Percentiles rank a stretch among this genome's conserved stretches.
Evolutionary conservation across 805 yeast species (phyloP).

Genomic region (Ogataea paradorogensis): DNA sequence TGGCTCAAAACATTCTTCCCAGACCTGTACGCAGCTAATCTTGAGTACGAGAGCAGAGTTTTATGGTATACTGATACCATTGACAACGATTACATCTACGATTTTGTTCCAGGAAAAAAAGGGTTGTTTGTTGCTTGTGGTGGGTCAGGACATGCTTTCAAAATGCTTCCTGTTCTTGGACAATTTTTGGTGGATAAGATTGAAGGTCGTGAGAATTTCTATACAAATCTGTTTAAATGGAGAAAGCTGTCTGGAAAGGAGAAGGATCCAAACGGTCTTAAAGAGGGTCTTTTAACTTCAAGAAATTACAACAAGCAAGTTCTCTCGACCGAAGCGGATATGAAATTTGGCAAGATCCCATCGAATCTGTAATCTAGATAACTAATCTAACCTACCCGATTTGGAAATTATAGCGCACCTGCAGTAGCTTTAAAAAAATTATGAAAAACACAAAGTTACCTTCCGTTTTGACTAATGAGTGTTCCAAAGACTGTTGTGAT

Average conservation of each 20-base stretch:
- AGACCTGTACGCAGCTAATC: conserved; percentile 25
- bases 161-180: conserved; percentile 35
- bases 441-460: no score
- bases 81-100: conserved; percentile 32
- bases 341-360: conserved; percentile 7
- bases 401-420: neutral
- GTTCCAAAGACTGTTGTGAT: conserved; percentile 26
- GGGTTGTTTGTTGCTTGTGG: conserved; percentile 34
- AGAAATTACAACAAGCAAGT: conserved; percentile 23
- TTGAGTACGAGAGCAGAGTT: conserved; percentile 26
- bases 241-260: conserved; percentile 26
- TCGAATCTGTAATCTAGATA: neutral
- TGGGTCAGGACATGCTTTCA: conserved; percentile 38
- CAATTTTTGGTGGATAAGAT: conserved; percentile 32
- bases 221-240: conserved; percentile 34
- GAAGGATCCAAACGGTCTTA: conserved; percentile 31
- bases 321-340: conserved; percentile 16
- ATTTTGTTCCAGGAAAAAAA: conserved; percentile 32
- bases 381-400: neutral
- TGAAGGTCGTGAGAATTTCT: conserved; percentile 31
- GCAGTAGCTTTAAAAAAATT: neutral
- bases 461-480: conserved; percentile 6
- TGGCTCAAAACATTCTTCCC: conserved; percentile 29
- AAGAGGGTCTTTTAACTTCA: conserved; percentile 21
- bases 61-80: conserved; percentile 36